Base-by-base conservation (phyloP, 2,329 filamentous ascomycete species). In the Alternaria infectoria region DNA sequence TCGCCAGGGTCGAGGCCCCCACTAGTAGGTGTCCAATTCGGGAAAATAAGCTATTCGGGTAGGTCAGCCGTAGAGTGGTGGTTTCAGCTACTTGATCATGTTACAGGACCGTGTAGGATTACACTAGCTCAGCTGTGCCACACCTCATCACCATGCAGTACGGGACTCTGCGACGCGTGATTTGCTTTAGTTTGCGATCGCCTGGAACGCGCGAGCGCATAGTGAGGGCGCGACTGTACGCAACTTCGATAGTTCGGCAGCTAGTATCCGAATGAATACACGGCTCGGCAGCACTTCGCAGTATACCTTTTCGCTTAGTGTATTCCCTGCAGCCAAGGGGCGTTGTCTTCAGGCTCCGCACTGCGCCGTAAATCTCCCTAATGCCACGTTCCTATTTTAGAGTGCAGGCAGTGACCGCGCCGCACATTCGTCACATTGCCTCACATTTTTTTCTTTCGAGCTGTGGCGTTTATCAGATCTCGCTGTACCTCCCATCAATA, bases 61-160 rank as follows among this genome's bases (percentile, higher is more conserved):
- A 64, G 63, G 60, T 66, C 55, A 62, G 65, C 64, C 64, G 65
- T 56, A 57, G 36, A 52, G 51, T 28, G 28, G 12, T 36, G 45
- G 65, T 68, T 66, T 68, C 61, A 68, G 63, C 60, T 66, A 68
- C 59, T 66, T 45, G 17, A 55, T 57, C 51, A 54, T 58, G 63
- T 66, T 61, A 63, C 64, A 66, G 63, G 60, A 66, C 47, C 32
- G 63, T 61, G 63, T 66, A 66, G 60, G 60, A 66, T 59, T 68
- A 68, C 36, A 57, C 63, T 68, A 66, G 63, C 51, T 36, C 32
- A 45, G 36, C 47, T 59, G 61, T 64, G 56, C 61, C 54, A 56
- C 50, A 36, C 15, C 23, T 19, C 26, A 47, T 36, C 36, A 59
- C 45, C 44, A 44, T 46, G 55, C 26, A 43, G 44, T 44, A 47